Evolutionary conservation across 345 rosid species (phyloP), one percentile per base, ranked within the genome.

Genomic region (Reutealis trisperma): DNA sequence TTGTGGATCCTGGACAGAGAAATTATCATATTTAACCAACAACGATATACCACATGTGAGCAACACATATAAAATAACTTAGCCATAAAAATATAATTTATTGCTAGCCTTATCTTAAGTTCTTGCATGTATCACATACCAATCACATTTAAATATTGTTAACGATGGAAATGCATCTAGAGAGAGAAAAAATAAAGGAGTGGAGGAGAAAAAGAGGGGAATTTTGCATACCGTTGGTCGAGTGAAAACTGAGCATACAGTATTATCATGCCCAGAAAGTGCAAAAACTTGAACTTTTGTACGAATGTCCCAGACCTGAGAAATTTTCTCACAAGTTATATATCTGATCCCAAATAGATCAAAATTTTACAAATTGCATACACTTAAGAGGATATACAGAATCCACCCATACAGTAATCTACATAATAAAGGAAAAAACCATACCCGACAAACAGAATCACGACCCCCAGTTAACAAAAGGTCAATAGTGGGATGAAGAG

Each of bases 361-460:
- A 27, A 63, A 58, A 44, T 21, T 24, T 12, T 9, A 14, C 1
- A 55, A 12, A 14, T 13, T 54, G 42, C 15, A 44, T 54, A 44
- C 3, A 30, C 7, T 44, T 30, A 4, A 34, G 41, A 37, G 41
- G 41, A 62, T 49, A n/a, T 14, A 66, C 51, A 55, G 30, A 60
- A 75, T 47, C 27, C 12, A 41, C 44, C 47, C 24, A 34, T 32
- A 58, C 58, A 81, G 65, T 15, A 44, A 65, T 70, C 25, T 41
- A 25, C 27, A 62, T 0, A 45, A 72, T 8, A 63, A 22, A 4
- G 63, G 13, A 9, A 63, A 74, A 25, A 41, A 69, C 32, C 84
- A 65, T 89, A 96, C 99, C 90, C 99, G 91, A 74, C 98, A 96
- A 77, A 96, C 99, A 77, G 99, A 94, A 89, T 96, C 98, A 45